These are phyloP conservation scores for Grammothele lineata DNA, from an alignment of 768 basidiomycete genomes.

Conservation along the genomic window DNA sequence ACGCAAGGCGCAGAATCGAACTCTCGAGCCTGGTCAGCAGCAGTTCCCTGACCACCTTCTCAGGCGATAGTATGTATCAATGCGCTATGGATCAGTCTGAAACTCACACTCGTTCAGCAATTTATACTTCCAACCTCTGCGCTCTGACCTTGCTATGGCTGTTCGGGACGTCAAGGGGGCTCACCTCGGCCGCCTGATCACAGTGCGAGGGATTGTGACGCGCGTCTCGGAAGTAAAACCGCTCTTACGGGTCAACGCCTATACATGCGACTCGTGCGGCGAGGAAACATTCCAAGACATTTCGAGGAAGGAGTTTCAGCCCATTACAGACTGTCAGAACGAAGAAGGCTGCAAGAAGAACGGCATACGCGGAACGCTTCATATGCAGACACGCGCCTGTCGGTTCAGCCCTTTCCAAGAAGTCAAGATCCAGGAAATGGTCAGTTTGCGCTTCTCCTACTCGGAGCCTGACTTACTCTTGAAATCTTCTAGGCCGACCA, in stretches of 20 bases:
- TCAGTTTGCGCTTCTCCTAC: constrained; percentile 27
- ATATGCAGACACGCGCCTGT: constrained; percentile 98
- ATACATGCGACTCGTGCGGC: constrained; percentile 97
- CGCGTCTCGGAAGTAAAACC: constrained; percentile 99
- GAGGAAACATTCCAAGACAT: constrained; percentile 99
- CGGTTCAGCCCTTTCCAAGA: constrained; percentile 98
- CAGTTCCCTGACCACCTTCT: constrained; percentile 90
- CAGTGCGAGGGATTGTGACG: constrained; percentile 95
- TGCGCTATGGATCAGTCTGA: no score
- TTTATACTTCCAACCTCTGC: constrained; percentile 88
- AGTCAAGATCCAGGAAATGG: constrained; percentile 99
- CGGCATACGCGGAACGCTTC: constrained; percentile 80
- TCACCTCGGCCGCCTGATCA: constrained; percentile 91
- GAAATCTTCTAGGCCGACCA: constrained; percentile 73
- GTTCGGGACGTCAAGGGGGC: constrained; percentile 86
- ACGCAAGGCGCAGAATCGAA: constrained; percentile 81
- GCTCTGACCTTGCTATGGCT: constrained; percentile 72
- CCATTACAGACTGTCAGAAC: constrained; percentile 86
- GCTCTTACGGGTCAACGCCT: constrained; percentile 93
- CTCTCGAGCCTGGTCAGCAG: constrained; percentile 66
- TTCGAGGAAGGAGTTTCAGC: constrained; percentile 84
- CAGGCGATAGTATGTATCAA: constrained; percentile 86
- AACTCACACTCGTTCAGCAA: constrained; percentile 41
- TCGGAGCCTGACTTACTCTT: constrained; percentile 5
- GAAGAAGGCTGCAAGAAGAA: constrained; percentile 83